Conservation (phyloP, 768 basidiomycete species). For the Candolleomyces efflorescens region DNA sequence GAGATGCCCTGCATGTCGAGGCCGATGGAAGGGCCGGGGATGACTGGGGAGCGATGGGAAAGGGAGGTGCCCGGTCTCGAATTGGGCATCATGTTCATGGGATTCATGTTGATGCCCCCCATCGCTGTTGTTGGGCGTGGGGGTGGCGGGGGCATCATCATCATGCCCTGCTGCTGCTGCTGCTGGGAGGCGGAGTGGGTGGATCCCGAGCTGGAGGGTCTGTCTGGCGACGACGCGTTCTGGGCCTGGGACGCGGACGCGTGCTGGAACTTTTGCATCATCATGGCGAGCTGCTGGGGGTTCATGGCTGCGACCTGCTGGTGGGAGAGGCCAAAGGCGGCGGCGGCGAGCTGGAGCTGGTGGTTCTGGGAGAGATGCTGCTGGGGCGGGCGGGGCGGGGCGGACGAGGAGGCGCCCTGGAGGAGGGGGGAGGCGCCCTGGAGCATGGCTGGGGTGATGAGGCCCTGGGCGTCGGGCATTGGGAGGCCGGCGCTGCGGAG, state of each 20-base stretch:
- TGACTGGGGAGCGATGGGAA: conserved; percentile 13
- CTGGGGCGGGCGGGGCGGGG: neutral
- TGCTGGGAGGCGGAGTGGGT: neutral
- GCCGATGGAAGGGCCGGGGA: conserved; percentile 5
- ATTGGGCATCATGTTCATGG: neutral
- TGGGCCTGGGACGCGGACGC: conserved; percentile 2
- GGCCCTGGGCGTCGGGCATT: neutral
- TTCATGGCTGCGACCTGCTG: conserved; percentile 2
- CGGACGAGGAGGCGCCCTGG: neutral
- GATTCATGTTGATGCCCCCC: neutral
- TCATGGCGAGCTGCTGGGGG: conserved; percentile 2
- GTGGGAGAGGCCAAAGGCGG: neutral
- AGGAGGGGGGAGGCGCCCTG: neutral
- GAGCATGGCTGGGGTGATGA: neutral
- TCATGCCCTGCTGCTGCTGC: neutral
- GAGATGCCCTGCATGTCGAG: conserved; percentile 8
- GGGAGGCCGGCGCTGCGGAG: conserved; percentile 7
- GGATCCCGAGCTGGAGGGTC: conserved; percentile 1
- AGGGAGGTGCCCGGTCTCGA: conserved; percentile 16
- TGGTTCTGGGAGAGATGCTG: conserved; percentile 14
- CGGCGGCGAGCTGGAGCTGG: conserved; percentile 5
- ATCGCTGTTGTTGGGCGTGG: neutral
- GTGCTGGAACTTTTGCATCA: conserved; percentile 8
- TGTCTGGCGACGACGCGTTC: neutral
- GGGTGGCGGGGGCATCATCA: neutral